Base-by-base conservation (phyloP, 23 red algal species). In the Cyanidium caldarium region DNA sequence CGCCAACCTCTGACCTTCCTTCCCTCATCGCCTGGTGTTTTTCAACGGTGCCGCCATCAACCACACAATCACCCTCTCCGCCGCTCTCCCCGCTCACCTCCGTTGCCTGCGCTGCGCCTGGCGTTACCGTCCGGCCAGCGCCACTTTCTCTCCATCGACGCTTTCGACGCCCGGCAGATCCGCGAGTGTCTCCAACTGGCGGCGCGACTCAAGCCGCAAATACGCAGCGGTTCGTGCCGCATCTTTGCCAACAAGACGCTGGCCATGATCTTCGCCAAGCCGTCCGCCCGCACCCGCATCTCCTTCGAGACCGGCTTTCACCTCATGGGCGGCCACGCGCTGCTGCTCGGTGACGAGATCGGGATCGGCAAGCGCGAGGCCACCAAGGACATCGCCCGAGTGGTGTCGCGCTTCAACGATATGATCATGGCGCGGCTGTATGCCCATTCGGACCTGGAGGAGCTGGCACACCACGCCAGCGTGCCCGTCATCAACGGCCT, bases 241-340 rank as follows among this genome's bases (percentile, higher is more conserved):
- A 12, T 7, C 14, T 28, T 75, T 19, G 16, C 35, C 34, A 75
- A 76, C 17, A 85, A 81, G 76, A 83, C 83, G 35, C 56, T 96
- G 78, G 85, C 91, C n/a, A 88, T 96, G 79, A 74, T 96, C 43
- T 96, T 96, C 75, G 84, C 91, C 5, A 96, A 96, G 43, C 78
- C 91, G 12, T 87, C 83, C 2, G 78, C 91, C 1, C 73, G 91
- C 29, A 96, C 91, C 17, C 45, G 91, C 14, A 83, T 96, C 13
- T 85, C 80, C 5, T 96, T 96, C 66, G 91, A 96, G 81, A 96
- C 91, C 26, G 91, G 83, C 23, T 77, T 88, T 58, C 87, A 67
- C 57, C 65, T 76, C 17, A 46, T 86, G 67, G 91, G 91, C 31
- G 91, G 91, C 34, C 91, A 96, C 66, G 91, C 91, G n/a, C 38